Evolutionary conservation across 2,329 filamentous ascomycete genomes (phyloP).

Genomic region (Plenodomus biglobosus): DNA sequence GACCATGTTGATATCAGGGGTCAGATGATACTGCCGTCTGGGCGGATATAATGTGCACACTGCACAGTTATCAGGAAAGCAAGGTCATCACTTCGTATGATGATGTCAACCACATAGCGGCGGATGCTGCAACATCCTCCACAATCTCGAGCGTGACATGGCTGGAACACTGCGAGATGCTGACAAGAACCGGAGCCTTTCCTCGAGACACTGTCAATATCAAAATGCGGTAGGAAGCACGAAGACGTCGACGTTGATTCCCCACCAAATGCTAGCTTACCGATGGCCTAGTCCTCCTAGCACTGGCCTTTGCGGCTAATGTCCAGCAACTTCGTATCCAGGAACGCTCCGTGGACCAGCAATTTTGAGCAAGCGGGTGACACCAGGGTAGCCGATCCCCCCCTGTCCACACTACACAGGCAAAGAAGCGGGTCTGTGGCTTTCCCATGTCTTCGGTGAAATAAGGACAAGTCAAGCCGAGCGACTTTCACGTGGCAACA

Average conservation of each 20-base stretch:
- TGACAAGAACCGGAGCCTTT: not conserved
- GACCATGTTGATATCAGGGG: no score
- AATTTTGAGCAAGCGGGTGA: constrained; percentile 26
- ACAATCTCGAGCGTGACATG: no score
- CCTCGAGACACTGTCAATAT: not conserved
- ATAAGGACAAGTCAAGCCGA: constrained; percentile 28
- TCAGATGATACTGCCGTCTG: no score
- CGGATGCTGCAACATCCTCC: not conserved
- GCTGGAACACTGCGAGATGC: not conserved
- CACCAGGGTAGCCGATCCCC: constrained; percentile 32
- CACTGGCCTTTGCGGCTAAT: constrained; percentile 20
- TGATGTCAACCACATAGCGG: no score
- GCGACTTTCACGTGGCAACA: constrained; percentile 35
- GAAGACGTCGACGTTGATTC: not conserved
- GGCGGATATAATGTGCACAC: no score
- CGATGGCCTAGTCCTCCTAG: constrained; percentile 9
- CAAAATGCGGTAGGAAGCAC: not conserved
- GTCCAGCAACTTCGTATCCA: constrained; percentile 17
- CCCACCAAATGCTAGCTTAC: not conserved
- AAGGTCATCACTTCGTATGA: no score
- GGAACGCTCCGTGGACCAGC: constrained; percentile 25
- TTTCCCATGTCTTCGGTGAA: constrained; percentile 27
- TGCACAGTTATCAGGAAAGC: no score
- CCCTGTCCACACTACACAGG: constrained; percentile 17
- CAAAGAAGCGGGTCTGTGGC: constrained; percentile 29